phyloP scores from a whole-genome alignment of 495 filamentous ascomycete genomes.

The Lasiosphaeria miniovina region DNA sequence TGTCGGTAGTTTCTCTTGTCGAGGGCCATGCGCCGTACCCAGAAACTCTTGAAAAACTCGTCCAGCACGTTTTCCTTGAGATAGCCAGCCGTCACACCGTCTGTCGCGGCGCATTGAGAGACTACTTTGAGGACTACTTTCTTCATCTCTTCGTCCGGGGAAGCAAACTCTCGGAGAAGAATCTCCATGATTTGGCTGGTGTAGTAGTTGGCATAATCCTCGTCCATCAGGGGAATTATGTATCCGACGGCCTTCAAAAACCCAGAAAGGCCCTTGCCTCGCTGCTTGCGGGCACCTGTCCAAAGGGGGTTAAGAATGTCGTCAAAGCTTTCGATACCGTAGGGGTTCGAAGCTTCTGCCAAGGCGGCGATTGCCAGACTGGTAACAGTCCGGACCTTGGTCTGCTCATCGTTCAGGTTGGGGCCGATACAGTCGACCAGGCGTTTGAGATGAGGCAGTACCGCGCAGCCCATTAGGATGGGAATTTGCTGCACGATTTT shows the following conservation, averaged over 20 bases:
- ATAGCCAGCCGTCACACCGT: slow-evolving; percentile 91
- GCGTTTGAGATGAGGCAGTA: slow-evolving; percentile 92
- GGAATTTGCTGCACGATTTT: slow-evolving; percentile 99
- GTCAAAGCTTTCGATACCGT: slow-evolving; percentile 98
- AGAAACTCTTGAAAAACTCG: slow-evolving; percentile 99
- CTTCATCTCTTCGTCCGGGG: slow-evolving; percentile 99
- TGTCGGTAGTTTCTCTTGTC: slow-evolving; percentile 96
- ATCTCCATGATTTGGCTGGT: slow-evolving; percentile 99
- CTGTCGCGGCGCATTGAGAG: slow-evolving; percentile 92
- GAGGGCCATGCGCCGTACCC: slow-evolving; percentile 93
- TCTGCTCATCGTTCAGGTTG: slow-evolving; percentile 95
- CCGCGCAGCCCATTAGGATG: slow-evolving; percentile 98
- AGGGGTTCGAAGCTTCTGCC: slow-evolving; percentile 94
- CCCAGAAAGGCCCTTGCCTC: slow-evolving; percentile 91
- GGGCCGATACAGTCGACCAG: slow-evolving; percentile 95
- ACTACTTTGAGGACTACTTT: slow-evolving; percentile 97
- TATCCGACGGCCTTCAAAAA: slow-evolving; percentile 98
- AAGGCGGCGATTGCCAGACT: slow-evolving; percentile 92
- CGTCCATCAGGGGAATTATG: slow-evolving; percentile 99
- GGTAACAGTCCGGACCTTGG: slow-evolving; percentile 94
- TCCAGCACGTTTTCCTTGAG: slow-evolving; percentile 91
- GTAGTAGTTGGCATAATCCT: slow-evolving; percentile 99
- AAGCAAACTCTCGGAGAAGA: slow-evolving; percentile 89
- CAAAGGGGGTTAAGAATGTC: slow-evolving; percentile 96
- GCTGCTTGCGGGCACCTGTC: slow-evolving; percentile 93